phyloP scores from a whole-genome alignment of 179 eudicot genomes.

The Beta macrorhiza region DNA sequence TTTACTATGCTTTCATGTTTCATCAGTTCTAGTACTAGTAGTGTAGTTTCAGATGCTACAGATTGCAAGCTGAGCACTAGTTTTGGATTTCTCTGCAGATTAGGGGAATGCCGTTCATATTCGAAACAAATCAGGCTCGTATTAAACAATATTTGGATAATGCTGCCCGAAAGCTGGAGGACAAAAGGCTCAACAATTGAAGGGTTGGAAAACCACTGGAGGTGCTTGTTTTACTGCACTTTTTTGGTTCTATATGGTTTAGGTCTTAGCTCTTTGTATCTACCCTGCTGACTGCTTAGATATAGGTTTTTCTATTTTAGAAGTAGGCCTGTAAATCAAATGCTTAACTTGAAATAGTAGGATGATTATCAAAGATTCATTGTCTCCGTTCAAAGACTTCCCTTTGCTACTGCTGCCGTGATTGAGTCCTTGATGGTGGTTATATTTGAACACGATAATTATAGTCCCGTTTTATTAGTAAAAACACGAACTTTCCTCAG shows the following conservation, averaged over 20 bases:
- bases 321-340: constrained; percentile 30
- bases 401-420: background rate
- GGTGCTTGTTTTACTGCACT: constrained; percentile 37
- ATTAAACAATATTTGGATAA: constrained; percentile 33
- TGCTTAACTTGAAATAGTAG: constrained; percentile 11
- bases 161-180: constrained; percentile 23
- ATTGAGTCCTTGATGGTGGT: background rate
- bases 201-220: constrained; percentile 13
- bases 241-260: constrained; percentile 23
- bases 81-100: constrained; percentile 28
- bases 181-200: constrained; percentile 17
- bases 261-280: constrained; percentile 24
- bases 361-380: background rate
- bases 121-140: constrained; percentile 28
- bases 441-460: no score
- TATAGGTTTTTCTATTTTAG: constrained; percentile 19
- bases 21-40: background rate
- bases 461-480: background rate
- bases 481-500: no score
- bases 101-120: constrained; percentile 43
- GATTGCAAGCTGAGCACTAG: constrained; percentile 4
- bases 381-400: background rate
- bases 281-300: constrained; percentile 30
- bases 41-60: background rate
- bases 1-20: background rate